phyloP scores from a whole-genome alignment of 2,329 filamentous ascomycete genomes.

The Cercospora janseana region DNA sequence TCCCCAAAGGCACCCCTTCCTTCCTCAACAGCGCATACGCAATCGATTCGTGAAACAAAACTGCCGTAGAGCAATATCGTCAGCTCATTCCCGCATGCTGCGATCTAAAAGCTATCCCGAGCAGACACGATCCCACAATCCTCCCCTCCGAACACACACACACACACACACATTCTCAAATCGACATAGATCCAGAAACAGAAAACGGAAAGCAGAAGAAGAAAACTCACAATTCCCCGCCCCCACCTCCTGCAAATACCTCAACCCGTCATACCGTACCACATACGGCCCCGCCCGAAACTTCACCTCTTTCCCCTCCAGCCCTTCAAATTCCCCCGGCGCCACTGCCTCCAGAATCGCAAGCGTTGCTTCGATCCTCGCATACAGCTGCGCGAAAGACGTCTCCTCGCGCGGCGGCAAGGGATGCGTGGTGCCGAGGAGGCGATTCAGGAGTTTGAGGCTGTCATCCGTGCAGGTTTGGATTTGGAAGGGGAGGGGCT shows the following conservation, averaged over 20 bases:
- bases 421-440: conserved; percentile 42
- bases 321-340: conserved; percentile 43
- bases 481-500: conserved; percentile 50
- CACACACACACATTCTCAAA: neutral
- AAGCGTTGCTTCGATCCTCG: conserved; percentile 50
- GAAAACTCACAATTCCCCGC: conserved; percentile 51
- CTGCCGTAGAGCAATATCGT: neutral
- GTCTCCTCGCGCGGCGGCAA: conserved; percentile 36
- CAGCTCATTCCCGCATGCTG: too few relatives aligned
- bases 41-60: conserved; percentile 62
- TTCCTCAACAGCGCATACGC: conserved; percentile 61
- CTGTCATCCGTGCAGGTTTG: conserved; percentile 38
- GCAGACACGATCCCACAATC: too few relatives aligned
- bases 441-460: conserved; percentile 42
- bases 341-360: conserved; percentile 48
- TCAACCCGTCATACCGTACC: conserved; percentile 43
- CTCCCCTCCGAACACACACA: too few relatives aligned
- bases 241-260: conserved; percentile 51
- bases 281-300: conserved; percentile 39
- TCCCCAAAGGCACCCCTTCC: conserved; percentile 61
- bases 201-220: too few relatives aligned
- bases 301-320: conserved; percentile 19
- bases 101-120: too few relatives aligned
- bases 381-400: conserved; percentile 52
- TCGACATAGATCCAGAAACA: neutral